Evolutionary conservation across 371 early-diverging fungal species (phyloP).

Genomic region (Mortierella sp.): DNA sequence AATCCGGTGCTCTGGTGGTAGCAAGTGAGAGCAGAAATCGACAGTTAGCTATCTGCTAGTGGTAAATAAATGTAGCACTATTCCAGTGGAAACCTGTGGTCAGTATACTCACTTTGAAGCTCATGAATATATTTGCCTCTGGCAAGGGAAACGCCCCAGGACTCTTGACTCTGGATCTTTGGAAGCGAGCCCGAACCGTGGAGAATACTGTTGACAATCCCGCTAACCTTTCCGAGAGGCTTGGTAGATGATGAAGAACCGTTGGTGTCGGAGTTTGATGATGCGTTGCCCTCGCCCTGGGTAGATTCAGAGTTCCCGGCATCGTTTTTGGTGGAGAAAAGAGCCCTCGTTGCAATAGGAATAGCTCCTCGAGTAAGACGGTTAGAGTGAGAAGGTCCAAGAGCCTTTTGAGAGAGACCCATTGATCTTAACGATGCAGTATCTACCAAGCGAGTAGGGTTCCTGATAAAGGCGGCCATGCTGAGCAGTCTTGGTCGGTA

Average conservation of each 20-base stretch:
- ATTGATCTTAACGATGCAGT: constrained; percentile 3
- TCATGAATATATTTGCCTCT: constrained; percentile 94
- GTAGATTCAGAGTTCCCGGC: background rate
- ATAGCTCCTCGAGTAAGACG: background rate
- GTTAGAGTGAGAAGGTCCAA: background rate
- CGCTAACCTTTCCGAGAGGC: constrained; percentile 54
- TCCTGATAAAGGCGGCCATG: constrained; percentile 25
- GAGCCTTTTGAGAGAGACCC: background rate
- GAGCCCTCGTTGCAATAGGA: constrained; percentile 7
- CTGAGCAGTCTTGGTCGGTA: background rate
- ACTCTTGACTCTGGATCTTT: constrained; percentile 52
- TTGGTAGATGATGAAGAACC: constrained; percentile 12
- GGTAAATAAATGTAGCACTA: background rate
- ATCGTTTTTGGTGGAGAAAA: constrained; percentile 7
- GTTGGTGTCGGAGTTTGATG: background rate
- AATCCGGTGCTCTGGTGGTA: constrained; percentile 78
- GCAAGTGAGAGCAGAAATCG: background rate
- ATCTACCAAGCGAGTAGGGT: constrained; percentile 8
- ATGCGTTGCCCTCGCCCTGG: background rate
- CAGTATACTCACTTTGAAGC: constrained; percentile 71
- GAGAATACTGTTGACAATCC: constrained; percentile 56
- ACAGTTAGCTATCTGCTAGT: background rate
- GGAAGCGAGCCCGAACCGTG: constrained; percentile 53
- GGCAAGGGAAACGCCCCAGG: constrained; percentile 68
- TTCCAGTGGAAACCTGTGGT: background rate